Conservation (phyloP, 2,329 filamentous ascomycete species). For the Fusarium albosuccineum region DNA sequence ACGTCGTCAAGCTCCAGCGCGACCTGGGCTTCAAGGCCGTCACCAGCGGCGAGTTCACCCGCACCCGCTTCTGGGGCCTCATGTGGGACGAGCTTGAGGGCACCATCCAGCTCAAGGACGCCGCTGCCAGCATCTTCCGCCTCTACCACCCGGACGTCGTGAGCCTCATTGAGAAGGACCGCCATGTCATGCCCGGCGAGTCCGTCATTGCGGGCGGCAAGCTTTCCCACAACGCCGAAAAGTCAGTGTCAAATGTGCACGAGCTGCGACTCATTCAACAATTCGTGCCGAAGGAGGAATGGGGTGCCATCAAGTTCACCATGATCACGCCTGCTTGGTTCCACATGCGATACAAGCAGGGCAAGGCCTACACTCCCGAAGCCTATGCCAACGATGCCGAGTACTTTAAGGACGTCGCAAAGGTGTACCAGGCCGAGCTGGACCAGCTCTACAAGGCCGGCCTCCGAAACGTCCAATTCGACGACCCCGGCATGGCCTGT, state of each 20-base stretch:
- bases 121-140: constrained; percentile 65
- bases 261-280: constrained; percentile 63
- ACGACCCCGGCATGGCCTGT: constrained; percentile 77
- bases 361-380: constrained; percentile 45
- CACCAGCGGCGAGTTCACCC: constrained; percentile 78
- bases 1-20: constrained; percentile 77
- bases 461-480: constrained; percentile 75
- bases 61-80: constrained; percentile 60
- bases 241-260: constrained; percentile 62
- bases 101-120: constrained; percentile 62
- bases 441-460: constrained; percentile 72
- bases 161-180: constrained; percentile 64
- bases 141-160: constrained; percentile 69
- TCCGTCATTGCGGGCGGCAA: constrained; percentile 65
- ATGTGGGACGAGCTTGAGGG: constrained; percentile 68
- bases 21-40: constrained; percentile 75
- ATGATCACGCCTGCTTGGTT: constrained; percentile 65
- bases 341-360: constrained; percentile 47
- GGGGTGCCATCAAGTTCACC: constrained; percentile 66
- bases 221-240: constrained; percentile 58
- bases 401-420: constrained; percentile 75
- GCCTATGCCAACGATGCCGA: constrained; percentile 42
- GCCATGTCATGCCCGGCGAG: constrained; percentile 68
- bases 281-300: constrained; percentile 60
- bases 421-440: constrained; percentile 74